Evolutionary conservation across 805 yeast species (phyloP), one percentile per base, ranked within the genome.

Genomic region (Priceomyces melissophilus): DNA sequence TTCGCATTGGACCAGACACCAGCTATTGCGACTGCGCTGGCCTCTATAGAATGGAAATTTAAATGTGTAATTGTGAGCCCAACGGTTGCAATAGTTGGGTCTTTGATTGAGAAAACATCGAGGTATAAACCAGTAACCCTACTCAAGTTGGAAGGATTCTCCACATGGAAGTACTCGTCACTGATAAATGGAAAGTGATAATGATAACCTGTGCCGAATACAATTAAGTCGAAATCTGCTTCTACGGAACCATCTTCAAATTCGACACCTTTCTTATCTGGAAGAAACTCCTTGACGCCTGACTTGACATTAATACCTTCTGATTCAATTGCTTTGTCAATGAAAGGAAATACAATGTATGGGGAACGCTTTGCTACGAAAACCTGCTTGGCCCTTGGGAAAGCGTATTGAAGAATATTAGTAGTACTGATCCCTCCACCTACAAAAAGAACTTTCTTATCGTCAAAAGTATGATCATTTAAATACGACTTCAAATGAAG

Each of bases 401-500:
- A 45, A 15, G 62, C 49, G 42, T 73, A 73, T 48, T 73, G 78
- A 7, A 71, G 52, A n/a, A 73, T 47, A 49, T 73, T 75, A 16
- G 60, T 58, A 1, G 73, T 61, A 40, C 71, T 62, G 10, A 71
- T 59, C 29, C 67, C 55, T 4, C 73, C 69, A 3, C 78, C 79
- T 32, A 73, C 58, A 13, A 73, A 54, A 40, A 75, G 45, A 1
- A 74, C 71, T 35, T 69, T 67, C 39, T 67, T 59, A 39, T 55
- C 67, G 10, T 41, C 44, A 42, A 67, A 82, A 9, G 63, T 67
- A 2, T 65, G 65, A 0, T 79, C 73, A 13, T 58, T 58, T 39
- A 80, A 70, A 52, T 71, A 84, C 28, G 70, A 60, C 45, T 79
- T 79, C 9, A 88, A 73, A 58, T 84, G 91, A 2, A 65, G 47